Base-by-base conservation (phyloP, 345 rosid genomes). In the Eutrema yunnanense region DNA sequence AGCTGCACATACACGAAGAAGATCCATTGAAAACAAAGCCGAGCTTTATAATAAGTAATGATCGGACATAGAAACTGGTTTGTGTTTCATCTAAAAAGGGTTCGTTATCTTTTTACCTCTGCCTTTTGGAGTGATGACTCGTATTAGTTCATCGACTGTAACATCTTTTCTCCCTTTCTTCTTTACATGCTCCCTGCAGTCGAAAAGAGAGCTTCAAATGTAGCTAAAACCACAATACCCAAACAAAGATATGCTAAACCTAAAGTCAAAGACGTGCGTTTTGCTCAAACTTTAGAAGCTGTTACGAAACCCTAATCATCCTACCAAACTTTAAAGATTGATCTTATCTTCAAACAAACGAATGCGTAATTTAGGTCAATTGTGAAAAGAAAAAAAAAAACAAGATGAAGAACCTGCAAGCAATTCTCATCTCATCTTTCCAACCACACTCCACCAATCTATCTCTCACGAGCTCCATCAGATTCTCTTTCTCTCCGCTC, bases 401-500 rank as follows among this genome's bases (percentile, higher is more conserved):
- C 2, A 38, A 9, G 42, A 38, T 38, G 34, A 40, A 8, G 46
- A 61, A 86, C 96, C 96, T 90, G 96, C 94, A 88, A 72, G 84
- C 87, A 65, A 86, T 81, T 69, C 82, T 84, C 92, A 90, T 84
- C 46, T 86, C 94, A 77, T 90, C 97, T 73, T 82, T 86, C 97
- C 97, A 86, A 19, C 92, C 96, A 73, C 87, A 88, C 36, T 90
- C 97, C 49, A 86, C 68, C 71, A 90, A 86, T 78, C 84, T 85
- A 60, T 90, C 90, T 59, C 89, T 82, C 76, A 88, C 82, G 26
- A 88, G 86, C 62, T 90, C 96, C 94, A 76, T 90, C 9, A 85
- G 70, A 32, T 81, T 75, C 72, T 90, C 92, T 52, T 85, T 88
- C 74, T 90, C 92, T 38, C 94, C 92, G 43, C 88, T 88, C 82